Percentiles rank a stretch among this genome's conserved stretches.
Conservation (phyloP, 371 early-diverging fungal species). For the Sporodiniella umbellata region DNA sequence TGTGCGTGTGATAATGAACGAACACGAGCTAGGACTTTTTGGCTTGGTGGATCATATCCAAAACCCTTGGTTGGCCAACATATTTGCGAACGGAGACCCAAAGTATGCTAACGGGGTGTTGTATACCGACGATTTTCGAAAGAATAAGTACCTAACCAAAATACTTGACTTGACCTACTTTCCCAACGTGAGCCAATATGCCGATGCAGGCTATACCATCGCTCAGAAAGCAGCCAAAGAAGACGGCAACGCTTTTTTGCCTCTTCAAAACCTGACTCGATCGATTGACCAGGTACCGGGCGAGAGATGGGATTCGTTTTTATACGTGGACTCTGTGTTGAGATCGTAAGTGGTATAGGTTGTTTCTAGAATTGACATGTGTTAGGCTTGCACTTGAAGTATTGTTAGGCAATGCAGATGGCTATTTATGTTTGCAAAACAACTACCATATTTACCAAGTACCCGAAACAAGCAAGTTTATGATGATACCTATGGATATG, state of each 20-base stretch:
- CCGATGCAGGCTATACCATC: slow-evolving; percentile 24
- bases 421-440: slow-evolving; percentile 13
- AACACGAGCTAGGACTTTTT: slow-evolving; percentile 14
- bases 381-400: slow-evolving; percentile 24
- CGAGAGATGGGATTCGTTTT: slow-evolving; percentile 6
- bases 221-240: slow-evolving; percentile 2
- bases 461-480: slow-evolving; percentile 3
- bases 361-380: neutral
- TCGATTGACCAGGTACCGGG: slow-evolving; percentile 25
- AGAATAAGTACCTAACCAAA: no score
- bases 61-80: slow-evolving; percentile 18
- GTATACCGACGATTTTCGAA: no score
- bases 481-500: slow-evolving; percentile 16
- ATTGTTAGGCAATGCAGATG: slow-evolving; percentile 25
- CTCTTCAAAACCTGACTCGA: slow-evolving; percentile 27
- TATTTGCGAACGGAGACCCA: slow-evolving; percentile 8
- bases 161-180: slow-evolving; percentile 16
- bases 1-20: no score
- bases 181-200: slow-evolving; percentile 18
- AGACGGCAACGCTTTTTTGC: slow-evolving; percentile 7
- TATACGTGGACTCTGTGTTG: slow-evolving; percentile 25
- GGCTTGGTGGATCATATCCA: slow-evolving; percentile 21
- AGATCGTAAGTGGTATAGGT: slow-evolving; percentile 1
- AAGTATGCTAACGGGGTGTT: slow-evolving; percentile 8
- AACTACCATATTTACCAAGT: slow-evolving; percentile 31